phyloP scores from a whole-genome alignment of 148 eudicot species.

The Chenopodium berlandieri region DNA sequence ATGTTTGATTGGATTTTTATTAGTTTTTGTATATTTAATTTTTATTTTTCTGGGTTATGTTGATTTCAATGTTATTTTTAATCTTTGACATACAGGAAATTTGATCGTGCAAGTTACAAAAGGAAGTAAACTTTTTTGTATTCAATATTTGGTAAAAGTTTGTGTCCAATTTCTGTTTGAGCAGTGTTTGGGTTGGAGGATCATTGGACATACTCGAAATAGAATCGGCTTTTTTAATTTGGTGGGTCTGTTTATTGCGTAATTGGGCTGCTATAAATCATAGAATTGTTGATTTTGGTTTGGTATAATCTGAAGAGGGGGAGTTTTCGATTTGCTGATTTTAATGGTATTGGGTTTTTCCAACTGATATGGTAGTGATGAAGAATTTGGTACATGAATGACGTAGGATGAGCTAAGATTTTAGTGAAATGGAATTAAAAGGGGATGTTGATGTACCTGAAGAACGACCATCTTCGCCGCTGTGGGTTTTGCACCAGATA shows the following conservation, averaged over 20 bases:
- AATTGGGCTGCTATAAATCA: slow-evolving; percentile 14
- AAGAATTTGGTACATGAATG: slow-evolving; percentile 19
- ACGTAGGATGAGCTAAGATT: slow-evolving; percentile 26
- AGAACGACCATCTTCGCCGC: slow-evolving; percentile 52
- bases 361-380: slow-evolving; percentile 11
- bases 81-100: slow-evolving; percentile 23
- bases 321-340: background rate
- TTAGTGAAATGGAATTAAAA: slow-evolving; percentile 46
- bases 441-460: slow-evolving; percentile 41
- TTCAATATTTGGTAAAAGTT: background rate
- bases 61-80: slow-evolving; percentile 23
- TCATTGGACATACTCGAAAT: slow-evolving; percentile 5
- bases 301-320: background rate
- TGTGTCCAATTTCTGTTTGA: background rate
- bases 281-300: slow-evolving; percentile 13
- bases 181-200: slow-evolving; percentile 18
- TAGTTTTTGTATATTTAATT: background rate
- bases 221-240: slow-evolving; percentile 10
- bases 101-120: slow-evolving; percentile 19
- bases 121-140: background rate
- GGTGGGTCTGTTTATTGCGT: slow-evolving; percentile 12
- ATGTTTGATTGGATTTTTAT: slow-evolving; percentile 11
- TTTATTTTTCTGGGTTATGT: slow-evolving; percentile 9
- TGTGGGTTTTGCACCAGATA: slow-evolving; percentile 54
- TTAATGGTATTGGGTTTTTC: slow-evolving; percentile 22